Conservation (phyloP, 2,329 filamentous ascomycete genomes). For the Trichoderma koningiopsis region DNA sequence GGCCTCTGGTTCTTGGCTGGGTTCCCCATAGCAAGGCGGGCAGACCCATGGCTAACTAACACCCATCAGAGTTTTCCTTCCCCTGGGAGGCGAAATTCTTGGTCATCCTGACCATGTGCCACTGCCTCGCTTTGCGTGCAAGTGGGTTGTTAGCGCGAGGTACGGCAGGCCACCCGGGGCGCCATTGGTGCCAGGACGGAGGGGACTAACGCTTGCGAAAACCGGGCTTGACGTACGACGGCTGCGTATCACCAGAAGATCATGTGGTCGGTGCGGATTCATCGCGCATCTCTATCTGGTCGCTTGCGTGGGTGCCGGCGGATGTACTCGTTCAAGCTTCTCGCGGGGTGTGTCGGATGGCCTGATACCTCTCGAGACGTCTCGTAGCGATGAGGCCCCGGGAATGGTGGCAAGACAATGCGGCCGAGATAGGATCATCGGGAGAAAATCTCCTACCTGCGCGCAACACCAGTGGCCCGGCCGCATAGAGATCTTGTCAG, state of each 20-base stretch:
- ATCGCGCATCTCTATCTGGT: slow-evolving; percentile 11
- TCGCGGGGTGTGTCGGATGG: slow-evolving; percentile 13
- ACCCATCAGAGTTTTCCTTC: slow-evolving; percentile 28
- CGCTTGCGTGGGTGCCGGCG: not conserved
- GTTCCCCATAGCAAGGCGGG: slow-evolving; percentile 4
- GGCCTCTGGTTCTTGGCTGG: slow-evolving; percentile 7
- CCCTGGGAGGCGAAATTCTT: slow-evolving; percentile 27
- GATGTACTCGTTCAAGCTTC: not conserved
- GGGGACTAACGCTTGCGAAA: not conserved
- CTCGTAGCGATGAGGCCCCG: not conserved
- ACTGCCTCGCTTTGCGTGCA: not conserved
- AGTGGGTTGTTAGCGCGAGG: slow-evolving; percentile 23
- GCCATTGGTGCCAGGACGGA: slow-evolving; percentile 9
- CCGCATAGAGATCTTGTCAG: not conserved
- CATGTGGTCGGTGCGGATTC: slow-evolving; percentile 18
- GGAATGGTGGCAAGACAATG: slow-evolving; percentile 13
- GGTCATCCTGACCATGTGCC: slow-evolving; percentile 22
- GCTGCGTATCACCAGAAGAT: slow-evolving; percentile 19
- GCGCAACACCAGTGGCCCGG: not conserved
- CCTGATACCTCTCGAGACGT: slow-evolving; percentile 2
- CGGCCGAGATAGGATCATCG: not conserved
- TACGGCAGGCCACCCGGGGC: slow-evolving; percentile 6
- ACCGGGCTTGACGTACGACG: slow-evolving; percentile 15
- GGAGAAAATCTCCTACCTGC: not conserved
- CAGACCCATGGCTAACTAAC: slow-evolving; percentile 17